Evolutionary conservation across 2,329 filamentous ascomycete species (phyloP).

Genomic region (Fusarium anguioides): DNA sequence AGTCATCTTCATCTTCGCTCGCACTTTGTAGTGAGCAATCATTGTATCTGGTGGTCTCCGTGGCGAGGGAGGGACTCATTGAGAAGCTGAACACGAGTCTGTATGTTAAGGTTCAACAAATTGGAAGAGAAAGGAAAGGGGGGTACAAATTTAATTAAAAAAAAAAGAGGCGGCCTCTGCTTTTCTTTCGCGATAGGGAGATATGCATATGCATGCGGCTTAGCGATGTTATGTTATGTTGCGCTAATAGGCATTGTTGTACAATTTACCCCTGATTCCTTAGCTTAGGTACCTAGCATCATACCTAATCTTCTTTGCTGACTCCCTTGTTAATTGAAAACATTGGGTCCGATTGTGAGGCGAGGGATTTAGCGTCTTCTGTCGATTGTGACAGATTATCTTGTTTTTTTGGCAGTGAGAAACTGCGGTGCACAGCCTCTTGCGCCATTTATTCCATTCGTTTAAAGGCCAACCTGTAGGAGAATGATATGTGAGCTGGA

Average conservation of each 20-base stretch:
- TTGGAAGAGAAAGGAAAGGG: constrained; percentile 17
- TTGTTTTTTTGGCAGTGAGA: too few relatives aligned
- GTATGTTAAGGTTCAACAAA: neutral
- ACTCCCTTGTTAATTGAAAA: constrained; percentile 35
- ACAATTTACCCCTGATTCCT: constrained; percentile 33
- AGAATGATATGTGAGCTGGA: neutral
- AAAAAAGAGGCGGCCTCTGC: constrained; percentile 6
- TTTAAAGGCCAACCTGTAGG: too few relatives aligned
- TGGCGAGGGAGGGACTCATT: constrained; percentile 36
- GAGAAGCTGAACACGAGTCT: neutral
- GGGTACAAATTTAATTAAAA: constrained; percentile 32
- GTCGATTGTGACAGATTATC: neutral
- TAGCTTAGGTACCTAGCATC: constrained; percentile 9
- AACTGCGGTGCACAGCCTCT: too few relatives aligned
- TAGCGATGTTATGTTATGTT: neutral
- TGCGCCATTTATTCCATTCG: constrained; percentile 14
- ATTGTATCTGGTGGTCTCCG: constrained; percentile 37
- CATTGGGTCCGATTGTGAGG: constrained; percentile 29
- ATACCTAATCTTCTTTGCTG: constrained; percentile 15
- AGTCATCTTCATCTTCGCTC: constrained; percentile 39
- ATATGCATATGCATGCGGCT: neutral
- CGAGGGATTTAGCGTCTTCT: constrained; percentile 26
- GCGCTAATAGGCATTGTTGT: constrained; percentile 15
- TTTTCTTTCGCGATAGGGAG: constrained; percentile 12
- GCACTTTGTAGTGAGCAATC: constrained; percentile 35